A percentile compares a stretch with the other conserved stretches of the same genome.
phyloP scores from a whole-genome alignment of 2,329 filamentous ascomycete genomes.

The Diplodia corticola region DNA sequence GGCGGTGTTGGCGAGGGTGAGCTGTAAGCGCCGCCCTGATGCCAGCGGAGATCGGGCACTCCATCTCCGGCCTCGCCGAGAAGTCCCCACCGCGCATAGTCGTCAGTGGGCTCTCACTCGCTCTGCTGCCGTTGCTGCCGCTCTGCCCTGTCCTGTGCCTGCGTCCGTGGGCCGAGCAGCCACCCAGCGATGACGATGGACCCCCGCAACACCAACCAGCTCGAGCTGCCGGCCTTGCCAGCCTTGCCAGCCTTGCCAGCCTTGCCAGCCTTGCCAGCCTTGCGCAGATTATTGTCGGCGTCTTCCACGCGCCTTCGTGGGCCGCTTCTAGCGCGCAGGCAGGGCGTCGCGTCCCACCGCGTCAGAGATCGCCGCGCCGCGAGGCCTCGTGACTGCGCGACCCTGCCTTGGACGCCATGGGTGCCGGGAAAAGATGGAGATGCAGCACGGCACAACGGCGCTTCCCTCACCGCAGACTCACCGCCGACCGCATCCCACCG shows the following conservation, averaged over 20 bases:
- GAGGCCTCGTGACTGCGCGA: constrained; percentile 17
- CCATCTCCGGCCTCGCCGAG: constrained; percentile 9
- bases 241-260: too few relatives aligned
- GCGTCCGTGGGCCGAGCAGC: neutral
- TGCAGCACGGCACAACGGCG: neutral
- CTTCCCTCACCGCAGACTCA: constrained; percentile 16
- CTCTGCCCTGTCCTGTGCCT: neutral
- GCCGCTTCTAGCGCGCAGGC: neutral
- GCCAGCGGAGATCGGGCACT: constrained; percentile 13
- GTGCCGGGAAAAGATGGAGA: neutral
- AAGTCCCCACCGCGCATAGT: neutral
- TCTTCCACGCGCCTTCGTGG: neutral
- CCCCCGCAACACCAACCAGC: constrained; percentile 12
- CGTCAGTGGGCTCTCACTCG: neutral
- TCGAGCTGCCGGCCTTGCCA: neutral
- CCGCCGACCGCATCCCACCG: constrained; percentile 8
- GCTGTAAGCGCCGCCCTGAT: constrained; percentile 14
- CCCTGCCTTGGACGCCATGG: neutral
- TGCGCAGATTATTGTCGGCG: constrained; percentile 2
- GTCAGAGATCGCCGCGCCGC: neutral
- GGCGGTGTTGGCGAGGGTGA: constrained; percentile 12
- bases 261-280: neutral
- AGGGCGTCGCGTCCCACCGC: neutral
- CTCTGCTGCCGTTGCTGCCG: constrained; percentile 6
- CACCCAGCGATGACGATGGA: constrained; percentile 8